Conservation (phyloP, 345 rosid genomes). For the Boechera stricta region DNA sequence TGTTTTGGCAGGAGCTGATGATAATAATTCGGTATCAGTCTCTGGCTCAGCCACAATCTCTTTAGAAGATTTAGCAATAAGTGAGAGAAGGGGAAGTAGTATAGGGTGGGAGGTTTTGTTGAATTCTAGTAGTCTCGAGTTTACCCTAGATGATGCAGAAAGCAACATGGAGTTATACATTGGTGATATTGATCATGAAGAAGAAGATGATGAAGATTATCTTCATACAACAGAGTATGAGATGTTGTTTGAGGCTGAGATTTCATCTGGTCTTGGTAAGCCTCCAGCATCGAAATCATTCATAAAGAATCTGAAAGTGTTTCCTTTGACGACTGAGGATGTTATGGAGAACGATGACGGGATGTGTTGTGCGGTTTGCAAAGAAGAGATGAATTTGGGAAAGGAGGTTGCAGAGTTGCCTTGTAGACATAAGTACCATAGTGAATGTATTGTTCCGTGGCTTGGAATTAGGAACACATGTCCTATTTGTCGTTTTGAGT, state of each 20-base stretch:
- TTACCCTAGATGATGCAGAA: constrained; percentile 58
- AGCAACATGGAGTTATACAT: constrained; percentile 53
- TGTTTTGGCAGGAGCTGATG: constrained; percentile 61
- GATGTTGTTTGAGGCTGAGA: constrained; percentile 77
- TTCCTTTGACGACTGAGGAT: constrained; percentile 60
- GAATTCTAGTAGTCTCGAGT: constrained; percentile 66
- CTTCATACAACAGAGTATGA: constrained; percentile 70
- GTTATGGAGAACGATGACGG: constrained; percentile 39
- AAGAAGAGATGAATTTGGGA: constrained; percentile 76
- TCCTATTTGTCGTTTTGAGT: constrained; percentile 89
- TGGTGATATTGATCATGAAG: constrained; percentile 25
- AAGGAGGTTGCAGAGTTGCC: constrained; percentile 76
- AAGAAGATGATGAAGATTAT: constrained; percentile 54
- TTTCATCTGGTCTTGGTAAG: constrained; percentile 51
- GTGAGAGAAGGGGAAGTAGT: constrained; percentile 56
- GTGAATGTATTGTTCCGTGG: constrained; percentile 91
- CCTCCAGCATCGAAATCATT: constrained; percentile 78
- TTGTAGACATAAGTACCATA: constrained; percentile 79
- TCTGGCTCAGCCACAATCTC: constrained; percentile 62
- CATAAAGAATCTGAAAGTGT: constrained; percentile 63
- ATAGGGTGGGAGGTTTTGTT: constrained; percentile 85
- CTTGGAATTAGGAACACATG: constrained; percentile 84
- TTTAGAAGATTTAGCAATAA: constrained; percentile 57
- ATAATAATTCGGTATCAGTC: constrained; percentile 61
- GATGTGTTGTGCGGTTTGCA: constrained; percentile 84